Conservation (phyloP, 805 yeast species). For the Zygosaccharomyces gambellarensis region DNA sequence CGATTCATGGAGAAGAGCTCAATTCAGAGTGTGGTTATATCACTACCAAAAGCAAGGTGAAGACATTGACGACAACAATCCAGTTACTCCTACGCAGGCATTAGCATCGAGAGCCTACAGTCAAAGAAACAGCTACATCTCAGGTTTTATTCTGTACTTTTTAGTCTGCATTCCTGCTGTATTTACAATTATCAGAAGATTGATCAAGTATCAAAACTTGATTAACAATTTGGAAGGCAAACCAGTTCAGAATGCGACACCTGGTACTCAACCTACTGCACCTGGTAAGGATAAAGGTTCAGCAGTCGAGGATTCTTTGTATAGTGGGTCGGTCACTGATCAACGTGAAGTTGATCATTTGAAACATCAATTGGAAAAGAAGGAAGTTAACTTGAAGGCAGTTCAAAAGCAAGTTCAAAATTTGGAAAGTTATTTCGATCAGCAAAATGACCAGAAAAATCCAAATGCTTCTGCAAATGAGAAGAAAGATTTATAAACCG, state of each 20-base stretch:
- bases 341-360: conserved; percentile 35
- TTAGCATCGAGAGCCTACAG: conserved; percentile 57
- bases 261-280: not conserved
- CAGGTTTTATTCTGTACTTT: conserved; percentile 58
- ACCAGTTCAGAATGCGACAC: conserved; percentile 4
- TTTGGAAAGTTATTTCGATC: conserved; percentile 47
- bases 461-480: conserved; percentile 8
- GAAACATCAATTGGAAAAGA: conserved; percentile 36
- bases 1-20: conserved; percentile 49
- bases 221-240: conserved; percentile 14
- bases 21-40: conserved; percentile 28
- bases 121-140: conserved; percentile 57
- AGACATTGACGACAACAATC: conserved; percentile 25
- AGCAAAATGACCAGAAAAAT: conserved; percentile 30
- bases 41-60: conserved; percentile 22
- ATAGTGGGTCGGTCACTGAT: conserved; percentile 16
- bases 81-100: conserved; percentile 43
- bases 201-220: conserved; percentile 44
- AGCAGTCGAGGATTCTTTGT: conserved; percentile 12
- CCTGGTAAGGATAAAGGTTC: conserved; percentile 6
- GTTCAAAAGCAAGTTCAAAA: conserved; percentile 49
- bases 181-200: conserved; percentile 46
- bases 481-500: conserved; percentile 23
- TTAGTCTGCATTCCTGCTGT: conserved; percentile 52
- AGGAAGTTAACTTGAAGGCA: conserved; percentile 43